Base-by-base conservation (phyloP, 805 yeast species). In the Suhomyces emberorum region DNA sequence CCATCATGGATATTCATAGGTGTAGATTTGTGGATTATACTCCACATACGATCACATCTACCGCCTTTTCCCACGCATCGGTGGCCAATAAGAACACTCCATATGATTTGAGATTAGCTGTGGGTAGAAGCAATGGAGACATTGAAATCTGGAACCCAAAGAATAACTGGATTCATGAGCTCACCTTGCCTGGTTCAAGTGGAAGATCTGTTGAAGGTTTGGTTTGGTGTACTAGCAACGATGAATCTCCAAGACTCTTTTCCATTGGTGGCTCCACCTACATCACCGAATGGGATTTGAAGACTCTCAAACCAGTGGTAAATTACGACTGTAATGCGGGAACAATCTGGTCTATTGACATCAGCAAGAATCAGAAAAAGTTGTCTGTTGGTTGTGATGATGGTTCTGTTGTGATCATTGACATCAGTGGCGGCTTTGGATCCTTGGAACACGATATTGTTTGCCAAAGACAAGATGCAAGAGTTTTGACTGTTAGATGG, bases 81-180 rank as follows among this genome's bases (percentile, higher is more conserved):
- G 34, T 46, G 8, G 48, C 65, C 19, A 67, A 79, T 1, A 39
- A 37, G 11, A 39, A 48, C 4, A 52, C 52, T 1, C 80, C 77
- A 18, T 61, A 58, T 16, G 81, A 76, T 41, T 65, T 88, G 37
- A 71, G 96, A 41, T 63, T 93, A 25, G 97, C 98, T 1, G 84
- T 91, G 4, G 98, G 96, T 20, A 75, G 97, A 57, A 77, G 87
- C 30, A 89, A 93, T 55, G 99, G 99, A 26, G 89, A 89, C 52
- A 84, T 93, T 41, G 98, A 93, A 61, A 79, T 93, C 22, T 91
- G 98, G 96, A 87, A 87, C 57, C 96, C 96, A 27, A 71, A 80
- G 50, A 70, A 73, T 43, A 74, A 76, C 50, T 89, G 97, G 97
- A 64, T 77, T 35, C 88, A 86, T 45, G 97, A 93, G 52, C 30